Evolutionary conservation across 2,329 filamentous ascomycete species (phyloP).

Genomic region (Pezicula neosporulosa): DNA sequence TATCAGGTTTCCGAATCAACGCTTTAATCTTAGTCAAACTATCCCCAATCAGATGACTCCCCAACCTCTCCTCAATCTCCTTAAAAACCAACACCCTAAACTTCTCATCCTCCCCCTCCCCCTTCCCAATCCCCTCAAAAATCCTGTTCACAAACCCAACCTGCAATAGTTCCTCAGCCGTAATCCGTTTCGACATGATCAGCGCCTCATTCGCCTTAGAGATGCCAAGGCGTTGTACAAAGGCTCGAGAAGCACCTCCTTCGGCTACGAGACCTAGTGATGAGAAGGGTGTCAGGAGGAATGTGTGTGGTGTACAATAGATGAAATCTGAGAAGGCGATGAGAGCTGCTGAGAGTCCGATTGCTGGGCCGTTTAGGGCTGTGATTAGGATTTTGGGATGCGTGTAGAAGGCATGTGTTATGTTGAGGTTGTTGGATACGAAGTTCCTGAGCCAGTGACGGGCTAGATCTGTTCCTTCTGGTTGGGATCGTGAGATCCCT

Average conservation of each 20-base stretch:
- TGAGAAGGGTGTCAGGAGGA: conserved; percentile 86
- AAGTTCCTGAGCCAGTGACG: conserved; percentile 65
- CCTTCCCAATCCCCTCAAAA: conserved; percentile 53
- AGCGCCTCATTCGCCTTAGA: conserved; percentile 87
- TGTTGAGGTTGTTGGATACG: conserved; percentile 82
- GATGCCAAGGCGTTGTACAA: conserved; percentile 77
- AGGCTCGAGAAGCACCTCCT: conserved; percentile 74
- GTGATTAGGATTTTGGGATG: conserved; percentile 92
- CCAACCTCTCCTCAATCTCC: conserved; percentile 80
- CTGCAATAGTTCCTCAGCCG: conserved; percentile 67
- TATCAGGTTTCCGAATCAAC: conserved; percentile 71
- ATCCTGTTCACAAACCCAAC: conserved; percentile 86
- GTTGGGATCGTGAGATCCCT: conserved; percentile 44
- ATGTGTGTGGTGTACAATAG: conserved; percentile 78
- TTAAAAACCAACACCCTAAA: conserved; percentile 70
- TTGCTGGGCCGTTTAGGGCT: conserved; percentile 86
- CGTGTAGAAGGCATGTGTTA: conserved; percentile 84
- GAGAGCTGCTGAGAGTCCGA: conserved; percentile 84
- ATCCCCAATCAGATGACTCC: conserved; percentile 73
- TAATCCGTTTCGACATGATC: conserved; percentile 81
- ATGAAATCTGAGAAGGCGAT: conserved; percentile 87
- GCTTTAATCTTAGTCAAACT: conserved; percentile 83
- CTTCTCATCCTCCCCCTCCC: conserved; percentile 57
- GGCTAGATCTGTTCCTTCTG: conserved; percentile 36
- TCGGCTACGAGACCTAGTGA: conserved; percentile 88